These are phyloP conservation scores for Aspergillus sp. DNA, from an alignment of 2,329 filamentous ascomycete genomes.

Conservation along the genomic window DNA sequence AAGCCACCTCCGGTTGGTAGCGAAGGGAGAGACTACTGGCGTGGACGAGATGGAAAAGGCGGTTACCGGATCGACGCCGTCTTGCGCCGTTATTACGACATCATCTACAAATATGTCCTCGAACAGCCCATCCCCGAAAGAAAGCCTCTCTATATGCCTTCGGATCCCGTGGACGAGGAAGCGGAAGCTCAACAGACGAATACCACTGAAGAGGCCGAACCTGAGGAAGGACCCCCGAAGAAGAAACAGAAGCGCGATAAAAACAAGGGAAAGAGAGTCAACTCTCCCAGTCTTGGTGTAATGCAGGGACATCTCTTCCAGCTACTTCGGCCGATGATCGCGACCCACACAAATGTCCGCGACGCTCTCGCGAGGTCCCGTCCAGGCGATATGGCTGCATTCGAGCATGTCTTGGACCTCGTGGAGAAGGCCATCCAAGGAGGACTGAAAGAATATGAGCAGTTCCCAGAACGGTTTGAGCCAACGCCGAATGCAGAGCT, in stretches of 20 bases:
- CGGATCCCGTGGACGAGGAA: constrained; percentile 38
- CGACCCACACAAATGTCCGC: constrained; percentile 75
- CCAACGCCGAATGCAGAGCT: constrained; percentile 33
- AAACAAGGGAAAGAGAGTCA: constrained; percentile 44
- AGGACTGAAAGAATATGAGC: constrained; percentile 66
- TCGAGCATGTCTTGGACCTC: constrained; percentile 71
- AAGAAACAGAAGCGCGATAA: constrained; percentile 48
- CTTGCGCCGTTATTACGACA: constrained; percentile 83
- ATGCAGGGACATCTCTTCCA: constrained; percentile 95
- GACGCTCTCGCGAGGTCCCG: constrained; percentile 72
- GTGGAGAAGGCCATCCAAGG: constrained; percentile 73
- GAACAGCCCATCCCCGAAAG: constrained; percentile 62
- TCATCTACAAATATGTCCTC: constrained; percentile 76
- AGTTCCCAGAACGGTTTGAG: constrained; percentile 38
- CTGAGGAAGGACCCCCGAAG: constrained; percentile 49
- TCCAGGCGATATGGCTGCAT: constrained; percentile 69
- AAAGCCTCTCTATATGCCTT: constrained; percentile 69
- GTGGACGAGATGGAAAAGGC: constrained; percentile 71
- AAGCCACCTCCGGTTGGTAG: constrained; percentile 60
- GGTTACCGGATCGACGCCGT: constrained; percentile 89
- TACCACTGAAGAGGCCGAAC: constrained; percentile 31
- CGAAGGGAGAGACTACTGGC: constrained; percentile 81
- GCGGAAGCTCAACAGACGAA: constrained; percentile 16
- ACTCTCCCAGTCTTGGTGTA: constrained; percentile 66
- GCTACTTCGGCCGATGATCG: constrained; percentile 77